A percentile compares a stretch with the other conserved stretches of the same genome.
These are phyloP conservation scores for Podila epigama DNA, from an alignment of 192 early-diverging fungal genomes.

Conservation along the genomic window DNA sequence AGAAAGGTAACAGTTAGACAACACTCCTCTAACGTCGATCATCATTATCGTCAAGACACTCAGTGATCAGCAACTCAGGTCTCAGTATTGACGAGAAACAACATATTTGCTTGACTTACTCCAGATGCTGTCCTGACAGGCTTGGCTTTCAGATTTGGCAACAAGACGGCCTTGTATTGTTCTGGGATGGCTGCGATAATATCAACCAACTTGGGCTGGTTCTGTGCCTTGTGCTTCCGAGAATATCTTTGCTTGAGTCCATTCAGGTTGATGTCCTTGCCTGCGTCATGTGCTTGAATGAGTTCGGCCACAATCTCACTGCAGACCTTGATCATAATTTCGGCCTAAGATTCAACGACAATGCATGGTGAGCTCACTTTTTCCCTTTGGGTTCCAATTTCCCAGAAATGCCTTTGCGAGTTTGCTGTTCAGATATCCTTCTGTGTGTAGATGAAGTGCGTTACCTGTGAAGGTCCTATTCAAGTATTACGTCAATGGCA, in stretches of 20 bases:
- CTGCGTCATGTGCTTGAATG: constrained; percentile 67
- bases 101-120: too few relatives aligned
- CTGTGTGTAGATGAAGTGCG: background rate
- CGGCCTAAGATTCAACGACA: constrained; percentile 51
- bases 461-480: constrained; percentile 35
- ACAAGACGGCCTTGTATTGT: constrained; percentile 81
- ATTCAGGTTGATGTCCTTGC: constrained; percentile 88
- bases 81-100: background rate
- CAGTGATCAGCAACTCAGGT: background rate
- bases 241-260: constrained; percentile 80
- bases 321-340: constrained; percentile 86
- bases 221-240: constrained; percentile 75
- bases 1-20: constrained; percentile 1
- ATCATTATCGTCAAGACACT: background rate
- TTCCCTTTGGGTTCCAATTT: background rate
- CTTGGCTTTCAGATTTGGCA: constrained; percentile 92
- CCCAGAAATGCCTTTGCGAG: too few relatives aligned
- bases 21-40: too few relatives aligned
- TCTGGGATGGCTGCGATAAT: constrained; percentile 99
- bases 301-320: constrained; percentile 93
- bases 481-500: background rate
- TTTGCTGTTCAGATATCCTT: background rate
- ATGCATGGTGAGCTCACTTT: background rate
- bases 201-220: constrained; percentile 94
- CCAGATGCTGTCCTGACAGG: constrained; percentile 95